Conservation (phyloP, 2,329 filamentous ascomycete species). For the Alternaria conjuncta region DNA sequence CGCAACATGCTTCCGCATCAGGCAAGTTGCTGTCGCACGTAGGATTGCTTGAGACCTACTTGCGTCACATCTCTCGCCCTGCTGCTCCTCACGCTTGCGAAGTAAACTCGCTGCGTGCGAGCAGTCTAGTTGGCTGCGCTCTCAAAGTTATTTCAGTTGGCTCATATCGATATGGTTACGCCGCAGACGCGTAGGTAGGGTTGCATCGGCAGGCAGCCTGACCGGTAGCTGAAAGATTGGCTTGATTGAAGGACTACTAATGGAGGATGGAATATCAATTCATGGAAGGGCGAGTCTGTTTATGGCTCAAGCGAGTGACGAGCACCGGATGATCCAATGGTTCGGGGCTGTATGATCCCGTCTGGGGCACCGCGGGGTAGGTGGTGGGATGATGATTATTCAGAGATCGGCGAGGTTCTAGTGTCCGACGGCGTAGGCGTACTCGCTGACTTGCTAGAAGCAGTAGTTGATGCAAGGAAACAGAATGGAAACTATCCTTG, state of each 20-base stretch:
- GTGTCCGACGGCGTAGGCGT: neutral
- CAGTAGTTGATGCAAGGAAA: neutral
- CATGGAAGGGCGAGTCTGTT: constrained; percentile 3
- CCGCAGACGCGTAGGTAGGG: constrained; percentile 12
- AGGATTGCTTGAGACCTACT: constrained; percentile 1
- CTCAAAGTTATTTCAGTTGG: neutral
- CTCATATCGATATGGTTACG: constrained; percentile 1
- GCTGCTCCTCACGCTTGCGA: constrained; percentile 1
- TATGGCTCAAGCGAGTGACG: constrained; percentile 8
- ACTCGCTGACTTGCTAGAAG: neutral
- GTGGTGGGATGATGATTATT: constrained; percentile 13
- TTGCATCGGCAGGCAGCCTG: constrained; percentile 12
- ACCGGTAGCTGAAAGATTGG: constrained; percentile 13
- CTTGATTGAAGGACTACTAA: constrained; percentile 10
- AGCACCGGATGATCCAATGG: constrained; percentile 15
- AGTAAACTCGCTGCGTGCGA: neutral
- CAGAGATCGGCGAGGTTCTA: constrained; percentile 17
- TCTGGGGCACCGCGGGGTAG: constrained; percentile 24
- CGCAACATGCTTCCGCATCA: constrained; percentile 12
- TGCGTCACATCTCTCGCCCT: neutral
- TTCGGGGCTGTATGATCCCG: constrained; percentile 17
- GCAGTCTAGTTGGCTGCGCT: neutral
- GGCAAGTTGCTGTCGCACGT: neutral
- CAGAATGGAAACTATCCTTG: neutral
- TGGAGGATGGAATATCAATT: constrained; percentile 3